phyloP scores from a whole-genome alignment of 331 rosid genomes.

The Arachis monticola region DNA sequence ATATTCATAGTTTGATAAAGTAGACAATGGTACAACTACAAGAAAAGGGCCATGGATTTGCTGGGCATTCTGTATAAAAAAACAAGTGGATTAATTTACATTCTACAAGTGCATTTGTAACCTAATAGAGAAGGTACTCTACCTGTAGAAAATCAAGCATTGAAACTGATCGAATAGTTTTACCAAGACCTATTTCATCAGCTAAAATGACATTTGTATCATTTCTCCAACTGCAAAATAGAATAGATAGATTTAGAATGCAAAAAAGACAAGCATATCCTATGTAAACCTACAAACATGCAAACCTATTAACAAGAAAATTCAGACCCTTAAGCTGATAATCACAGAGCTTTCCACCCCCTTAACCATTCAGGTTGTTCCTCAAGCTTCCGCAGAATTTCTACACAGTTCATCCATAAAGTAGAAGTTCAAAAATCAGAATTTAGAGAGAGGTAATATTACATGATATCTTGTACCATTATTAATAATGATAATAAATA shows the following conservation, averaged over 20 bases:
- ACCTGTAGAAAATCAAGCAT: too few relatives aligned
- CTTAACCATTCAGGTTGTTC: too few relatives aligned
- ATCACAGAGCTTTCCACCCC: too few relatives aligned
- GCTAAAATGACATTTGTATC: conserved; percentile 72
- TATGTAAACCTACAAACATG: conserved; percentile 14
- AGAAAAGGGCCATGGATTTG: conserved; percentile 97
- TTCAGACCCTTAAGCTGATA: conserved; percentile 94
- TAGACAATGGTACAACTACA: conserved; percentile 95
- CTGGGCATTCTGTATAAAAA: conserved; percentile 84
- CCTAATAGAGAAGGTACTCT: conserved; percentile 17
- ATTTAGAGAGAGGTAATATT: too few relatives aligned
- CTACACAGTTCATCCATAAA: too few relatives aligned
- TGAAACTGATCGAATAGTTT: too few relatives aligned
- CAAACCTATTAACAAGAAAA: conserved; percentile 98
- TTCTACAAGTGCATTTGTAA: conserved; percentile 11
- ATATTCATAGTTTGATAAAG: conserved; percentile 93
- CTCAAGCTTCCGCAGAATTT: too few relatives aligned
- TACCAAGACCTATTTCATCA: too few relatives aligned
- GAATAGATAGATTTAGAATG: conserved; percentile 44
- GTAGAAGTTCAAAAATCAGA: too few relatives aligned
- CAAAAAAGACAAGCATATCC: conserved; percentile 16
- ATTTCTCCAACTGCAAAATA: conserved; percentile 89
- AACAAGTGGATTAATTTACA: conserved; percentile 28
- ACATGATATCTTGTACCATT: too few relatives aligned
- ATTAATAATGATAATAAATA: too few relatives aligned